Conservation (phyloP, 2,329 filamentous ascomycete species). For the Colletotrichum neosansevieriae region DNA sequence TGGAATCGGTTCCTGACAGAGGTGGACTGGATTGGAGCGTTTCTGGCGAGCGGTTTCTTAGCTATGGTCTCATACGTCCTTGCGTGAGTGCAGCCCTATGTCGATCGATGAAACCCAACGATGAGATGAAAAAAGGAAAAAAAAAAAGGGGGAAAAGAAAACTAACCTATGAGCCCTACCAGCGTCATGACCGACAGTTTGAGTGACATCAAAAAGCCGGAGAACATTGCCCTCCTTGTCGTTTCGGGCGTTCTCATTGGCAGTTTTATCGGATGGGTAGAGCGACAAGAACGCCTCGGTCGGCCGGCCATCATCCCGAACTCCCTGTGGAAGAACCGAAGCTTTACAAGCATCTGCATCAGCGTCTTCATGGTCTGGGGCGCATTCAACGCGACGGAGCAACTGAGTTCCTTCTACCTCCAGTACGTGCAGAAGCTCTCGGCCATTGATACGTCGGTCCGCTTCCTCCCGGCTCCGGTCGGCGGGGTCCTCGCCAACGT, state of each 20-base stretch:
- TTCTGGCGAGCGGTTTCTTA: conserved; percentile 23
- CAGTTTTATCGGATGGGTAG: conserved; percentile 67
- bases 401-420: conserved; percentile 58
- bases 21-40: conserved; percentile 37
- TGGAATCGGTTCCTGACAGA: conserved; percentile 38
- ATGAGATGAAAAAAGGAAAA: neutral
- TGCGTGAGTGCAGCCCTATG: conserved; percentile 52
- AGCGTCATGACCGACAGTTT: conserved; percentile 31
- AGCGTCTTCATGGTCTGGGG: conserved; percentile 38
- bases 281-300: conserved; percentile 58
- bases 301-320: conserved; percentile 70
- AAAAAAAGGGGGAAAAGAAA: too few relatives aligned
- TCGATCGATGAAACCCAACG: neutral
- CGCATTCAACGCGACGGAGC: conserved; percentile 49
- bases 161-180: neutral
- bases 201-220: conserved; percentile 51
- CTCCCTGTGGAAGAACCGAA: conserved; percentile 64
- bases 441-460: conserved; percentile 44
- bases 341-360: conserved; percentile 65
- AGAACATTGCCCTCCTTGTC: conserved; percentile 58
- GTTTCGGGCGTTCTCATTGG: conserved; percentile 57
- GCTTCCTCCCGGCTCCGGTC: too few relatives aligned
- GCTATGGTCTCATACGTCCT: conserved; percentile 37
- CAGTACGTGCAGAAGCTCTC: conserved; percentile 57
- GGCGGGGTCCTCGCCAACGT: too few relatives aligned